Percentiles rank a stretch among this genome's conserved stretches.
Evolutionary conservation across 371 early-diverging fungal genomes (phyloP).

Genomic region (Batrachochytrium dendrobatidis): DNA sequence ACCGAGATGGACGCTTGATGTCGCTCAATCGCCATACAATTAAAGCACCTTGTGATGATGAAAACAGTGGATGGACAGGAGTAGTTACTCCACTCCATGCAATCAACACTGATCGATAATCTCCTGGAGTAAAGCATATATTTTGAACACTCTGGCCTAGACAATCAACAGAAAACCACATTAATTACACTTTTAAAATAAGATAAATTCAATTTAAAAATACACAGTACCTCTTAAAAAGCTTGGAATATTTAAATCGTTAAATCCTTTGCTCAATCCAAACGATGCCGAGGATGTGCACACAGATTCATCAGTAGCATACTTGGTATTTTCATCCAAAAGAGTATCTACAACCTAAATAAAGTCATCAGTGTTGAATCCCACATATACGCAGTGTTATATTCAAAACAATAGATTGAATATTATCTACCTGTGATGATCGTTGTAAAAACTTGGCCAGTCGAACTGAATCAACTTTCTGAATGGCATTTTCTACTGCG

Average conservation of each 20-base stretch:
- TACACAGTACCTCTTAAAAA: slow-evolving; percentile 12
- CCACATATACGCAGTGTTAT: slow-evolving; percentile 1
- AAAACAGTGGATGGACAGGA: neutral
- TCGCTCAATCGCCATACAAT: slow-evolving; percentile 27
- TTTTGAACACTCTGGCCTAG: slow-evolving; percentile 11
- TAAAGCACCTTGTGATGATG: slow-evolving; percentile 15
- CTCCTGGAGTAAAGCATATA: slow-evolving; percentile 17
- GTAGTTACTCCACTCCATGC: slow-evolving; percentile 8
- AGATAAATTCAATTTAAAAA: neutral
- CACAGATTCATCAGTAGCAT: neutral
- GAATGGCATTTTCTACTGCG: no score
- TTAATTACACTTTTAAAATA: neutral
- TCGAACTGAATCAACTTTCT: slow-evolving; percentile 19
- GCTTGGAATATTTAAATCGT: slow-evolving; percentile 6
- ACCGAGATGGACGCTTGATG: slow-evolving; percentile 20
- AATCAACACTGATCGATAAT: slow-evolving; percentile 17
- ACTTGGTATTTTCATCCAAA: slow-evolving; percentile 30
- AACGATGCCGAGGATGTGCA: neutral
- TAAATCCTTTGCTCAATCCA: slow-evolving; percentile 19
- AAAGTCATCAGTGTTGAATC: neutral
- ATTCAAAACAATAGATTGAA: no score
- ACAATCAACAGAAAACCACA: neutral
- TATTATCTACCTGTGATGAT: slow-evolving; percentile 20
- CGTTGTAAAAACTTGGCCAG: slow-evolving; percentile 24
- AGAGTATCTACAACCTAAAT: slow-evolving; percentile 31